Percentiles rank a stretch among this genome's conserved stretches.
Evolutionary conservation across 176 grass and related monocot species (phyloP).

Genomic region (Pontederia crassipes): DNA sequence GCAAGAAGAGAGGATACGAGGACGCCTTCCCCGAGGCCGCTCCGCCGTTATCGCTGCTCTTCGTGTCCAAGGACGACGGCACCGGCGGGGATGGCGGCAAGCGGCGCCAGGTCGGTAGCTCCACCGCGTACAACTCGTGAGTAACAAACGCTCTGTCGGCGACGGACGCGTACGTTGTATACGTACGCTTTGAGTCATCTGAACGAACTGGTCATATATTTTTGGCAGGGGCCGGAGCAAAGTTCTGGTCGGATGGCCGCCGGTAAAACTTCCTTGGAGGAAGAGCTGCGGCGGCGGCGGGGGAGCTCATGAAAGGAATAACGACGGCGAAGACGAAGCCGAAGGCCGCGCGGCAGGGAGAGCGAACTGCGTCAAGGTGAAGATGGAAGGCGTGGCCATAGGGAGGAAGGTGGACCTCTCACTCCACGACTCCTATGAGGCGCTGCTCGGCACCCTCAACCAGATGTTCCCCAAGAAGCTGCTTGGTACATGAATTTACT

Average conservation of each 20-base stretch:
- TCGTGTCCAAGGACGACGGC: conserved; percentile 21
- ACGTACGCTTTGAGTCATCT: neutral
- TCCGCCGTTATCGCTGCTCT: conserved; percentile 37
- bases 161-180: too few species aligned
- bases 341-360: neutral
- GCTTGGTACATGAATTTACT: conserved; percentile 14
- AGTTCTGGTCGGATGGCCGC: conserved; percentile 67
- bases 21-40: conserved; percentile 19
- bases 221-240: neutral
- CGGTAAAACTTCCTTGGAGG: conserved; percentile 36
- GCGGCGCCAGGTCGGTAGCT: neutral
- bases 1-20: conserved; percentile 33
- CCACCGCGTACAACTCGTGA: conserved; percentile 22
- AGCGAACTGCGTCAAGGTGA: conserved; percentile 62
- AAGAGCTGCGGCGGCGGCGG: conserved; percentile 6
- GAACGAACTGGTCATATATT: conserved; percentile 19
- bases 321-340: too few species aligned
- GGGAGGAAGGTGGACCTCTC: conserved; percentile 72
- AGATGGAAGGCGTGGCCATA: conserved; percentile 68
- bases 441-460: conserved; percentile 41
- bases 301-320: neutral
- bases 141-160: neutral
- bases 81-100: neutral
- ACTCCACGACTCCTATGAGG: conserved; percentile 41
- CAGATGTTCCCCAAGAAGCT: conserved; percentile 45